These are phyloP conservation scores for Ogataea dorogensis DNA, from an alignment of 805 yeast species.

Conservation along the genomic window DNA sequence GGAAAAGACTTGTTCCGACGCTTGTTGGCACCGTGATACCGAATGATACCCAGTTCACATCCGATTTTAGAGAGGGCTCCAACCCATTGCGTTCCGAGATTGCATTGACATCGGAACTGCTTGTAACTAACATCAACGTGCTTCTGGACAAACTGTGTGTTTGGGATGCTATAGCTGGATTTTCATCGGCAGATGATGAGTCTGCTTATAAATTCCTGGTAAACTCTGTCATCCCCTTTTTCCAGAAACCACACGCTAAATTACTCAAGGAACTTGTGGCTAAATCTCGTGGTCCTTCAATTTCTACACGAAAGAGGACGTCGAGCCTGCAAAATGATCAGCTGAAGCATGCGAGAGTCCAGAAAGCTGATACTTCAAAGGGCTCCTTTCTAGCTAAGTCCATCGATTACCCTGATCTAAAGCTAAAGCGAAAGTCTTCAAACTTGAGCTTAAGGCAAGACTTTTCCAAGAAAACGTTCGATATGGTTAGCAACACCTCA, in stretches of 20 bases:
- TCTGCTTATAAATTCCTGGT: conserved; percentile 31
- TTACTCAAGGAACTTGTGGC: conserved; percentile 28
- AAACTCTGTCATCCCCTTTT: conserved; percentile 31
- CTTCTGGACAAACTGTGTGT: conserved; percentile 34
- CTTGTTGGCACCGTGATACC: conserved; percentile 32
- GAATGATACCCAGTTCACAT: conserved; percentile 23
- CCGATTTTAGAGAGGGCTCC: conserved; percentile 24
- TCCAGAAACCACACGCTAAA: conserved; percentile 25
- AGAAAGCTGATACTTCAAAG: conserved; percentile 9
- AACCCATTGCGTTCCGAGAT: background rate
- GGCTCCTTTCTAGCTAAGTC: conserved; percentile 1
- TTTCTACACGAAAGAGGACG: conserved; percentile 12
- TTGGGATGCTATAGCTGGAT: conserved; percentile 33
- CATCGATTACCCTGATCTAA: conserved; percentile 19
- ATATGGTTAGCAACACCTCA: conserved; percentile 30
- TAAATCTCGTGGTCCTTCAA: conserved; percentile 32
- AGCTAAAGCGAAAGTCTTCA: conserved; percentile 27
- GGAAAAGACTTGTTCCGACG: conserved; percentile 34
- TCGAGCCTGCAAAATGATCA: background rate
- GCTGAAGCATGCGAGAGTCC: background rate
- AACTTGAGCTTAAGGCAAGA: conserved; percentile 21
- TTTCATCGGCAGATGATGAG: conserved; percentile 24
- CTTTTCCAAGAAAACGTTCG: conserved; percentile 33
- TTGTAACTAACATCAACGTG: conserved; percentile 18
- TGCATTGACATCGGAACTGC: conserved; percentile 2